Percentiles rank a stretch among this genome's conserved stretches.
phyloP scores from a whole-genome alignment of 129 eudicot species.

The Tagetes erecta region DNA sequence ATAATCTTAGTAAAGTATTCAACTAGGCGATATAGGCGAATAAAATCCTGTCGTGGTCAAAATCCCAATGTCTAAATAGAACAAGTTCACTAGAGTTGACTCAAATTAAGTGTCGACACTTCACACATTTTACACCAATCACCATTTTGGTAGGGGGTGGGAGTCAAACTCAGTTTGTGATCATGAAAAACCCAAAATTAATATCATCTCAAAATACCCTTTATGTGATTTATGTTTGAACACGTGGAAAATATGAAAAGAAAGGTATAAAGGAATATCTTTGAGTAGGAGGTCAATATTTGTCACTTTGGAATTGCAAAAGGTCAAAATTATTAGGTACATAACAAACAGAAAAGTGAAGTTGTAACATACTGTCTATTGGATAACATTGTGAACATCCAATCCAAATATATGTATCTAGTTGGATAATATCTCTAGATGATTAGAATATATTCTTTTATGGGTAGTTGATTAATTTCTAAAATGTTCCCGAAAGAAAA shows the following conservation, averaged over 20 bases:
- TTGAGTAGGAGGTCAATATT: slow-evolving; percentile 35
- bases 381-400: slow-evolving; percentile 21
- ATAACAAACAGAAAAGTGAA: slow-evolving; percentile 28
- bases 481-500: slow-evolving; percentile 22
- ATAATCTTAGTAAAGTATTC: too few relatives aligned
- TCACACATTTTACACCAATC: slow-evolving; percentile 11
- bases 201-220: slow-evolving; percentile 19
- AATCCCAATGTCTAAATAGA: slow-evolving; percentile 29
- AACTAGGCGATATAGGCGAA: slow-evolving; percentile 7
- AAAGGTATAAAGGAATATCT: neutral
- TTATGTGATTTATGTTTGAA: slow-evolving; percentile 24
- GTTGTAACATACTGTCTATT: slow-evolving; percentile 11
- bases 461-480: slow-evolving; percentile 25
- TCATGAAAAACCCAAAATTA: slow-evolving; percentile 14
- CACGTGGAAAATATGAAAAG: slow-evolving; percentile 23
- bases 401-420: slow-evolving; percentile 19
- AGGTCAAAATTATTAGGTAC: slow-evolving; percentile 34
- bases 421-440: slow-evolving; percentile 13
- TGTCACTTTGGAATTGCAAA: slow-evolving; percentile 19
- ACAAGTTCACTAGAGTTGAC: slow-evolving; percentile 31
- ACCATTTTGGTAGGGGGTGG: slow-evolving; percentile 23
- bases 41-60: neutral
- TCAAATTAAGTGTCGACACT: slow-evolving; percentile 25
- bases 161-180: slow-evolving; percentile 20
- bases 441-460: slow-evolving; percentile 32